Percentiles rank a stretch among this genome's conserved stretches.
These are phyloP conservation scores for Diplotaxis tenuifolia DNA, from an alignment of 345 rosid species.

Conservation along the genomic window DNA sequence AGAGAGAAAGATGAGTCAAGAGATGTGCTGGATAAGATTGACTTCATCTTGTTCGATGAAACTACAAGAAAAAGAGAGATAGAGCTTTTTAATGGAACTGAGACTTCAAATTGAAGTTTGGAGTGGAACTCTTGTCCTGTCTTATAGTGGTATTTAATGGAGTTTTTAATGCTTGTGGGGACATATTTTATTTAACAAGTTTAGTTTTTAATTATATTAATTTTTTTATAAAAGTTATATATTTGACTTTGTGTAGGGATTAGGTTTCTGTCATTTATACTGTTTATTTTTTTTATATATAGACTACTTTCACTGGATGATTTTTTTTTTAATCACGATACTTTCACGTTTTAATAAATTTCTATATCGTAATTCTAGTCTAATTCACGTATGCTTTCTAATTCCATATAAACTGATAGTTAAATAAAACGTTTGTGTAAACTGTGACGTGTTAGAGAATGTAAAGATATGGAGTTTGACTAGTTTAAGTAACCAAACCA, in stretches of 20 bases:
- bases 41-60: slow-evolving; percentile 53
- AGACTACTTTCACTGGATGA: not conserved
- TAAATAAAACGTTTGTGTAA: not conserved
- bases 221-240: not conserved
- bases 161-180: slow-evolving; percentile 16
- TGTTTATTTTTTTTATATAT: not conserved
- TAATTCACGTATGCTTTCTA: not conserved
- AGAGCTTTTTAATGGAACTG: not conserved
- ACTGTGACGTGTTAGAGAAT: not conserved
- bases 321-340: not conserved
- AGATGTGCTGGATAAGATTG: slow-evolving; percentile 62
- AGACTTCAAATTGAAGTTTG: slow-evolving; percentile 26
- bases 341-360: not conserved
- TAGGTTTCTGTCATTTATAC: not conserved
- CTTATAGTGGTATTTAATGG: slow-evolving; percentile 28
- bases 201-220: not conserved
- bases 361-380: not conserved
- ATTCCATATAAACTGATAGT: not conserved
- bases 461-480: not conserved
- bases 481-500: slow-evolving; percentile 12
- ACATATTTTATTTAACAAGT: slow-evolving; percentile 1
- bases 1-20: slow-evolving; percentile 83
- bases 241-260: not conserved
- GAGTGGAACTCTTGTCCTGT: slow-evolving; percentile 16
- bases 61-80: not conserved